Evolutionary conservation across 257 asterid genomes (phyloP).

Genomic region (Ballota nigra): DNA sequence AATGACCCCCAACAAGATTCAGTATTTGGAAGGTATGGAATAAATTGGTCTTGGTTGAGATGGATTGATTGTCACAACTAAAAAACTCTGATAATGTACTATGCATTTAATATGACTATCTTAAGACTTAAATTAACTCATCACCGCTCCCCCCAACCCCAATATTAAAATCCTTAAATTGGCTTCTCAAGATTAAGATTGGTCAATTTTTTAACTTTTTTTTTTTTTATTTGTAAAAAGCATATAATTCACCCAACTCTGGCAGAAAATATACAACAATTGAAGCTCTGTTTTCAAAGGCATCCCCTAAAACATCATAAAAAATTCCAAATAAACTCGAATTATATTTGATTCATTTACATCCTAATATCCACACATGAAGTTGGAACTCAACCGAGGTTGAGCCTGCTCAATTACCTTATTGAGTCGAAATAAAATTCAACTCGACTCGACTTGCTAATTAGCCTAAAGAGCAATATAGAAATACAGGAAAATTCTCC

Average conservation of each 20-base stretch:
- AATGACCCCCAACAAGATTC: constrained; percentile 30
- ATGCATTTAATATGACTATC: not conserved
- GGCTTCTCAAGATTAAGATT: not conserved
- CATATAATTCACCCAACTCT: not conserved
- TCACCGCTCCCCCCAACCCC: no score
- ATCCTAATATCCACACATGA: not conserved
- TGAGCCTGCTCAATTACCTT: no score
- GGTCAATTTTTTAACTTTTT: not conserved
- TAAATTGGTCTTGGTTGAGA: constrained; percentile 15
- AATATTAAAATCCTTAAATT: not conserved
- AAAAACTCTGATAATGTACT: constrained; percentile 11
- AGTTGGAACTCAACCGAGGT: no score
- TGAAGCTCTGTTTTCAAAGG: not conserved
- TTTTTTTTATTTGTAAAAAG: no score
- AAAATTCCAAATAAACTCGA: no score
- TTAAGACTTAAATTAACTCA: not conserved
- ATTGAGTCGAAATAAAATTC: no score
- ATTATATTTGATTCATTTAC: not conserved
- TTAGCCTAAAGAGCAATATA: no score
- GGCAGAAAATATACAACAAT: not conserved
- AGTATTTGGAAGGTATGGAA: constrained; percentile 12
- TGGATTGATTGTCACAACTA: constrained; percentile 38
- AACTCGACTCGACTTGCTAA: no score
- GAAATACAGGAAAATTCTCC: no score
- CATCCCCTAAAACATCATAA: no score